A percentile compares a stretch with the other conserved stretches of the same genome.
These are phyloP conservation scores for Xerocomellus dryophilus DNA, from an alignment of 768 basidiomycete species.

Conservation along the genomic window DNA sequence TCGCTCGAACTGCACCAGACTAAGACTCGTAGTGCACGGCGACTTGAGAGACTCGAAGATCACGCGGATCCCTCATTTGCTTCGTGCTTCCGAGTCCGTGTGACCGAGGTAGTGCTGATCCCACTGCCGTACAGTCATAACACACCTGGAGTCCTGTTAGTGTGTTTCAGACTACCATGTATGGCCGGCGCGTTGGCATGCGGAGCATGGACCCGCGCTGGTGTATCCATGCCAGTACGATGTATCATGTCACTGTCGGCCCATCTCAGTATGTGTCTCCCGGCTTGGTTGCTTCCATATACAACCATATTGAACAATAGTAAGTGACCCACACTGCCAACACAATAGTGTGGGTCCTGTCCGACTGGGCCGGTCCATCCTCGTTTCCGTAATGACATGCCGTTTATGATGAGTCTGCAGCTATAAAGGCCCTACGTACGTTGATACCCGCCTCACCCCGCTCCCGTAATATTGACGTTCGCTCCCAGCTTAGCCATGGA, in stretches of 20 bases:
- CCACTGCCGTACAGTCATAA: not conserved
- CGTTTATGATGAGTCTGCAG: not conserved
- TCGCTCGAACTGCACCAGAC: no score
- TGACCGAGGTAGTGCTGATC: not conserved
- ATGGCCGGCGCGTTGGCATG: no score
- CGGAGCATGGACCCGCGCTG: no score
- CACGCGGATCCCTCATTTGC: not conserved
- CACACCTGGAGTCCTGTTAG: not conserved
- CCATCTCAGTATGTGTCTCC: no score
- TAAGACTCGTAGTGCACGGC: not conserved
- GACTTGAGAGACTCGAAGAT: not conserved
- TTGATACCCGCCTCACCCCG: not conserved
- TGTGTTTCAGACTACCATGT: no score
- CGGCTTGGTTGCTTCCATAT: not conserved
- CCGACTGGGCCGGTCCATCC: not conserved
- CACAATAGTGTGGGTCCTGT: constrained; percentile 10
- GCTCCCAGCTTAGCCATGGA: constrained; percentile 20
- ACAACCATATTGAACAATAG: not conserved
- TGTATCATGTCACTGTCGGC: no score
- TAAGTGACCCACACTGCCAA: no score
- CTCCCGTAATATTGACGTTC: constrained; percentile 4
- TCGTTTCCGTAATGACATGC: not conserved
- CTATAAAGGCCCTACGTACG: constrained; percentile 10
- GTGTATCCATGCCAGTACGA: no score
- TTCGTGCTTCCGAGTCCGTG: not conserved